Conservation (phyloP, 2,329 filamentous ascomycete genomes). For the Talaromyces sp. region DNA sequence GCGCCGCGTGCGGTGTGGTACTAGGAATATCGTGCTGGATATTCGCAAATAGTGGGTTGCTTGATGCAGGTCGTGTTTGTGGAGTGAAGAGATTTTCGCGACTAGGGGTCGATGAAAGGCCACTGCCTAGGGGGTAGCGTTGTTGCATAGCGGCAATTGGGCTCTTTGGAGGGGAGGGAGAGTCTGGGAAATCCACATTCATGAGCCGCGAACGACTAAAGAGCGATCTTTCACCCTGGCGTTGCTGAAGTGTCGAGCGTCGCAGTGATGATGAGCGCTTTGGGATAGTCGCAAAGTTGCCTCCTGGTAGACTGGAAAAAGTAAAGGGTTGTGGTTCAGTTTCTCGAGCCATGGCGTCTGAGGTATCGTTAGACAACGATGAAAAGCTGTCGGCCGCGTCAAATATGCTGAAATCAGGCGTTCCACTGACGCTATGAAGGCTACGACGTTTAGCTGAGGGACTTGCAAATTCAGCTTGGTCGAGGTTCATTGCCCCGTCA, state of each 20-base stretch:
- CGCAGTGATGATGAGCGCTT: slow-evolving; percentile 74
- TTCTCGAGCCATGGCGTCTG: slow-evolving; percentile 28
- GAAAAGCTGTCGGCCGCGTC: slow-evolving; percentile 47
- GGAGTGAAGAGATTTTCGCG: slow-evolving; percentile 64
- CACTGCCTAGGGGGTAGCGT: slow-evolving; percentile 76
- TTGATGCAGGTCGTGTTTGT: slow-evolving; percentile 50
- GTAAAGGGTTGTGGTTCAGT: slow-evolving; percentile 29
- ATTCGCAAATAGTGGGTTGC: slow-evolving; percentile 40
- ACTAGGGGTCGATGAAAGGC: slow-evolving; percentile 60
- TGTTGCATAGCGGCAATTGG: slow-evolving; percentile 59
- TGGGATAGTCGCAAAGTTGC: slow-evolving; percentile 56
- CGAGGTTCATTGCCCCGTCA: slow-evolving; percentile 84
- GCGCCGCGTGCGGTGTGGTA: slow-evolving; percentile 52
- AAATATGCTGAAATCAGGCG: slow-evolving; percentile 69
- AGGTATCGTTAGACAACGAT: slow-evolving; percentile 20
- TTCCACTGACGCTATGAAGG: slow-evolving; percentile 67
- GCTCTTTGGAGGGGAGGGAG: slow-evolving; percentile 54
- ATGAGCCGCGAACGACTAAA: slow-evolving; percentile 39
- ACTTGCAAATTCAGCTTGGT: slow-evolving; percentile 73
- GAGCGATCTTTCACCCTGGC: slow-evolving; percentile 65
- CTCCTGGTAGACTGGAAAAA: slow-evolving; percentile 38
- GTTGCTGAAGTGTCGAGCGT: slow-evolving; percentile 83
- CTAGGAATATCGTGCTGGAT: slow-evolving; percentile 29
- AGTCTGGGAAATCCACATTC: slow-evolving; percentile 45
- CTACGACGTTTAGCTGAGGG: slow-evolving; percentile 90